Evolutionary conservation across 1,139 yeast genomes (phyloP).

Genomic region (Geotrichum citri-aurantii): DNA sequence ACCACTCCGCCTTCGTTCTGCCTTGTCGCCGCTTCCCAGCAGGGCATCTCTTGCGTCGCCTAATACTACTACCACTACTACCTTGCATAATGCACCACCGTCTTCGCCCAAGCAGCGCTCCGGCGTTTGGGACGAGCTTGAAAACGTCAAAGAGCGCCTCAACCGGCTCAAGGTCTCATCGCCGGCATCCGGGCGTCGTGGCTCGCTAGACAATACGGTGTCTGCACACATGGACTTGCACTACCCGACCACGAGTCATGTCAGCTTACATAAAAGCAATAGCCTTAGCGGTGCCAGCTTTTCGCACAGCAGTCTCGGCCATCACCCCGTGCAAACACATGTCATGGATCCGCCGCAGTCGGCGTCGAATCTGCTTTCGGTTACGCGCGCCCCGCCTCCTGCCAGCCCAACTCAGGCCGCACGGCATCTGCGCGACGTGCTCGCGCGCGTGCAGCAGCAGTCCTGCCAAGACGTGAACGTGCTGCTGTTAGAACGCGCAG

Average conservation of each 20-base stretch:
- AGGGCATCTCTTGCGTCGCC: neutral
- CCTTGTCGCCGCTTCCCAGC: neutral
- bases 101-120: neutral
- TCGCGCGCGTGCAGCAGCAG: constrained; percentile 1
- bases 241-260: neutral
- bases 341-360: neutral
- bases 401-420: constrained; percentile 8
- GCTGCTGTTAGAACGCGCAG: constrained; percentile 10
- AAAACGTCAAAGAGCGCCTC: constrained; percentile 11
- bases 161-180: constrained; percentile 8
- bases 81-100: neutral
- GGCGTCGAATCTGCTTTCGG: neutral
- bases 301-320: neutral
- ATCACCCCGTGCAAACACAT: neutral
- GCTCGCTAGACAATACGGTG: neutral
- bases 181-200: neutral
- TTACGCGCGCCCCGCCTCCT: neutral
- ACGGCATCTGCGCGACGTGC: constrained; percentile 6
- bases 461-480: neutral
- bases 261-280: neutral
- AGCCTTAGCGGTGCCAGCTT: neutral
- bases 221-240: neutral
- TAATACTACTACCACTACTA: neutral
- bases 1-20: neutral
- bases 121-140: constrained; percentile 15